Percentiles rank a stretch among this genome's conserved stretches.
These are phyloP conservation scores for Kluyveromyces aestuarii DNA, from an alignment of 805 yeast species.

Conservation along the genomic window DNA sequence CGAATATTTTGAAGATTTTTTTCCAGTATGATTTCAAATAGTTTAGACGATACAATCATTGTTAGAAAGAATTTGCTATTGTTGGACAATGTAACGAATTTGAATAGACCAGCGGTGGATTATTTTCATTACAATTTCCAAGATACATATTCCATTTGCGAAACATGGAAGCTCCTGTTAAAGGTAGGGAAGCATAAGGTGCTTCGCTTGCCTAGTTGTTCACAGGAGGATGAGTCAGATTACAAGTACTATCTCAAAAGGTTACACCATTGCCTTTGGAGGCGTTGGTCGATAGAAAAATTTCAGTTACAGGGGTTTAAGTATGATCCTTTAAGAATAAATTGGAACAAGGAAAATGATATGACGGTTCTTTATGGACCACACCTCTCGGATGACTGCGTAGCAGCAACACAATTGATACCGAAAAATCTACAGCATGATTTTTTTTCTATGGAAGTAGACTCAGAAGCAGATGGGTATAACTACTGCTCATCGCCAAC, in stretches of 20 bases:
- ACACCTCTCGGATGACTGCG: constrained; percentile 10
- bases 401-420: constrained; percentile 2
- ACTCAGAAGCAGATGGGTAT: neutral
- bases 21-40: constrained; percentile 1
- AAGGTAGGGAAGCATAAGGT: constrained; percentile 20
- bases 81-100: constrained; percentile 27
- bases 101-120: constrained; percentile 22
- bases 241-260: constrained; percentile 33
- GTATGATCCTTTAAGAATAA: constrained; percentile 73
- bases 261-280: constrained; percentile 81
- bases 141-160: constrained; percentile 8
- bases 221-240: constrained; percentile 26
- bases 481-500: constrained; percentile 14
- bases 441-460: neutral
- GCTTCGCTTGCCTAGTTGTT: constrained; percentile 26
- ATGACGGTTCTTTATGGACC: constrained; percentile 97
- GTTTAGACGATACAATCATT: constrained; percentile 26
- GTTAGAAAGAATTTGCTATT: constrained; percentile 22
- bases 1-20: too few relatives aligned
- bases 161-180: constrained; percentile 13
- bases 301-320: constrained; percentile 46
- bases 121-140: constrained; percentile 21
- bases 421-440: neutral
- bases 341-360: constrained; percentile 93
- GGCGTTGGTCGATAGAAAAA: constrained; percentile 87